These are phyloP conservation scores for Zalaria obscura DNA, from an alignment of 2,329 filamentous ascomycete species.

Conservation along the genomic window DNA sequence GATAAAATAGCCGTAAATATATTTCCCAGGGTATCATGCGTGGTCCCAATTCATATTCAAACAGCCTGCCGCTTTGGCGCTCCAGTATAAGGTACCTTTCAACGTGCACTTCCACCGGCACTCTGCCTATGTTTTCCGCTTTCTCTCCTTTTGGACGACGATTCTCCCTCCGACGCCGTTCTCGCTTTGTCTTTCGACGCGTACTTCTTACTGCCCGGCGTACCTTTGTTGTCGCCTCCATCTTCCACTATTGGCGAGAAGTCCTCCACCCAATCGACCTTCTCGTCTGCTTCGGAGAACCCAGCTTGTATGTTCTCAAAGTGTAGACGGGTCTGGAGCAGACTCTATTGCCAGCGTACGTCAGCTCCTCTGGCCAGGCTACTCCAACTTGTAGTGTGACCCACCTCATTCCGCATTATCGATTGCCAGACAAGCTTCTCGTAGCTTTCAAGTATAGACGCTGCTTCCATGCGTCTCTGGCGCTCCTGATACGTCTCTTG, in stretches of 20 bases:
- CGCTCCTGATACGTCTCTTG: slow-evolving; percentile 5
- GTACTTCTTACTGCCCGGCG: background rate
- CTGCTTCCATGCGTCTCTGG: slow-evolving; percentile 3
- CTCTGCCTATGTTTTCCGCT: background rate
- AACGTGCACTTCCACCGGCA: background rate
- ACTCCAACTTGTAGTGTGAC: background rate
- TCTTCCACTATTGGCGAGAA: background rate
- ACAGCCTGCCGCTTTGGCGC: background rate
- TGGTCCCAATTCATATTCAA: background rate
- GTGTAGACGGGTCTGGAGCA: slow-evolving; percentile 6
- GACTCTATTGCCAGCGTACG: background rate
- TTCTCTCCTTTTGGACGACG: background rate
- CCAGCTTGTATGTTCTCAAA: slow-evolving; percentile 5
- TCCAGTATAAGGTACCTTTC: background rate
- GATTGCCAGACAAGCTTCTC: slow-evolving; percentile 6
- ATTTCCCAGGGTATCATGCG: background rate
- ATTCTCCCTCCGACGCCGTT: background rate
- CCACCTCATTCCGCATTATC: slow-evolving; percentile 5
- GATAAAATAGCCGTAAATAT: too few species aligned
- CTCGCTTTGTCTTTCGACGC: background rate
- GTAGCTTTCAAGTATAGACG: slow-evolving; percentile 3
- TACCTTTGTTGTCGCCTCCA: background rate
- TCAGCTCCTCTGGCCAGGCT: background rate
- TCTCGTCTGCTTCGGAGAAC: background rate
- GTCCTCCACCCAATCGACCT: background rate